phyloP scores from a whole-genome alignment of 257 asterid genomes.

The Solanum piurae region DNA sequence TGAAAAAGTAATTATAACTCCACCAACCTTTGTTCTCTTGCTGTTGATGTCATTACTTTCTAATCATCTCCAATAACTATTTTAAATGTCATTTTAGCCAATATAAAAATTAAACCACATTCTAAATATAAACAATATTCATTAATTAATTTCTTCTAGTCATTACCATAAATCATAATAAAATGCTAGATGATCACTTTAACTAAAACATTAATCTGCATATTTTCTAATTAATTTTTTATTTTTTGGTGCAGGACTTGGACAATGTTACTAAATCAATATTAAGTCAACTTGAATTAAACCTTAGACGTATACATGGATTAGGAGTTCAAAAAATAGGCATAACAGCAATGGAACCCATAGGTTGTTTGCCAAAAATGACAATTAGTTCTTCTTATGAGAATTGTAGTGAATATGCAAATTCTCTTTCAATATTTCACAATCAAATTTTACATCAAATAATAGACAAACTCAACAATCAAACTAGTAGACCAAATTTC shows the following conservation, averaged over 20 bases:
- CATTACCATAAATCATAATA: neutral
- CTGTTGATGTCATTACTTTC: neutral
- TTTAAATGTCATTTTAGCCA: neutral
- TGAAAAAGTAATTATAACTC: neutral
- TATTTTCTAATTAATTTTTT: neutral
- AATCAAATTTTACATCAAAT: constrained; percentile 30
- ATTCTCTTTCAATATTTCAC: constrained; percentile 32
- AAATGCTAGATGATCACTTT: neutral
- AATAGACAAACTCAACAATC: constrained; percentile 29
- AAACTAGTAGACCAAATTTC: constrained; percentile 17
- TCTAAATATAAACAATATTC: neutral
- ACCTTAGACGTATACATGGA: constrained; percentile 33
- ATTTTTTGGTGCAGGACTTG: neutral
- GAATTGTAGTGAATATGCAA: constrained; percentile 28
- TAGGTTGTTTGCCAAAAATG: constrained; percentile 47
- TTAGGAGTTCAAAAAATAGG: constrained; percentile 41
- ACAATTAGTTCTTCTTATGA: constrained; percentile 10
- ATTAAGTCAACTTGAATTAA: constrained; percentile 24
- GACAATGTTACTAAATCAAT: constrained; percentile 20
- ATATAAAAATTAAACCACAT: neutral
- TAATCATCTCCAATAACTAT: neutral
- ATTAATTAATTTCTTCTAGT: neutral
- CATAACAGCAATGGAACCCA: constrained; percentile 37
- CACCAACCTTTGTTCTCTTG: neutral
- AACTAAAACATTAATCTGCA: neutral